A percentile compares a stretch with the other conserved stretches of the same genome.
phyloP scores from a whole-genome alignment of 2,329 filamentous ascomycete genomes.

The Stenocarpella maydis region DNA sequence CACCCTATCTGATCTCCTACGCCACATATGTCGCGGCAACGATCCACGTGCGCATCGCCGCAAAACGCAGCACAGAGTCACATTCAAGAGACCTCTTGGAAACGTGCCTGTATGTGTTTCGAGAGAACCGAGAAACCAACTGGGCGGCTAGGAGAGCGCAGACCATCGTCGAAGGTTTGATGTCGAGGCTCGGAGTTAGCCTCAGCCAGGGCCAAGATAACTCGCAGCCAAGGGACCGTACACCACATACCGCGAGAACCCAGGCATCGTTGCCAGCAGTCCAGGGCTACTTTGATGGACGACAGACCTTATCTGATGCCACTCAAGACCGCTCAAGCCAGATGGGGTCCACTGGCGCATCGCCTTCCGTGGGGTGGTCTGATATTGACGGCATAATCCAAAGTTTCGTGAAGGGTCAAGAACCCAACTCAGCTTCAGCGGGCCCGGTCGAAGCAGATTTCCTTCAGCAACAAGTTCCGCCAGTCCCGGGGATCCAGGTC shows the following conservation, averaged over 20 bases:
- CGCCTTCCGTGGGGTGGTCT: neutral
- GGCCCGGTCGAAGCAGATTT: neutral
- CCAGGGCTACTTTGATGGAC: neutral
- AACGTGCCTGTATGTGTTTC: slow-evolving; percentile 55
- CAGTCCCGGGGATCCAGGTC: neutral
- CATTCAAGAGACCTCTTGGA: slow-evolving; percentile 50
- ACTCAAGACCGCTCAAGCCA: neutral
- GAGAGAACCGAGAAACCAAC: slow-evolving; percentile 59
- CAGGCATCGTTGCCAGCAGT: neutral
- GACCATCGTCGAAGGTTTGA: neutral
- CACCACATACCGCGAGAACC: neutral
- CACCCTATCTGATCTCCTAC: slow-evolving; percentile 63
- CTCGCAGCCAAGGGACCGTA: neutral
- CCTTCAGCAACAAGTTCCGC: neutral
- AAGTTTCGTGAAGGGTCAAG: neutral
- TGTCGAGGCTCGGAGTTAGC: neutral
- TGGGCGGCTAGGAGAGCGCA: slow-evolving; percentile 55
- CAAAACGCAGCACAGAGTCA: slow-evolving; percentile 51
- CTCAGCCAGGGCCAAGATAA: neutral
- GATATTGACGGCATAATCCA: neutral
- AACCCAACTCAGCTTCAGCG: neutral
- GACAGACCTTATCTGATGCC: neutral
- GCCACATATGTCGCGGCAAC: slow-evolving; percentile 63
- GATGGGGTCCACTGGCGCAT: neutral
- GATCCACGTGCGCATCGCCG: slow-evolving; percentile 59